Evolutionary conservation across 306 rosid genomes (phyloP).

Genomic region (Lagenaria siceraria): DNA sequence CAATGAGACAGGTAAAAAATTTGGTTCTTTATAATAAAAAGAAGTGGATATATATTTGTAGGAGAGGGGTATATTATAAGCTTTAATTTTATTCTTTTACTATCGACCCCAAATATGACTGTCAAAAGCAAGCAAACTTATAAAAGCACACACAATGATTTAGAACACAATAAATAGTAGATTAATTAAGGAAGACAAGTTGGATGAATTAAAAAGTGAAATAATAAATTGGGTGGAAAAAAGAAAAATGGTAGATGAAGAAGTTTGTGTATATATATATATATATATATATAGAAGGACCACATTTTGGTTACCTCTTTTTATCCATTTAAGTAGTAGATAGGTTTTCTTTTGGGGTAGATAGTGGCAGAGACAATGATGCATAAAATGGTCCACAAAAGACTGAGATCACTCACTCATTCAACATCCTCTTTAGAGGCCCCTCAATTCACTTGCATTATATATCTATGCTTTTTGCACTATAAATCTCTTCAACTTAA

Average conservation of each 20-base stretch:
- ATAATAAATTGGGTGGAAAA: neutral
- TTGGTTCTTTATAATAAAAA: no score
- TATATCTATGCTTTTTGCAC: neutral
- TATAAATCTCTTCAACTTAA: neutral
- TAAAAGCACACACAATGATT: neutral
- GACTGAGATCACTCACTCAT: neutral
- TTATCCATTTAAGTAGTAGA: neutral
- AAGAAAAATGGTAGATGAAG: no score
- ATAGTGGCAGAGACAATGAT: conserved; percentile 8
- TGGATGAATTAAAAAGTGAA: neutral
- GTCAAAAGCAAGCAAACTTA: no score
- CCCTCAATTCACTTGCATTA: neutral
- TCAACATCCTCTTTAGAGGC: neutral
- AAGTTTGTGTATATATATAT: neutral
- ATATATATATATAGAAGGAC: neutral
- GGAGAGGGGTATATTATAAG: no score
- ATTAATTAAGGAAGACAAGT: neutral
- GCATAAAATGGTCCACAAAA: conserved; percentile 6
- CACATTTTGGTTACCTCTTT: neutral
- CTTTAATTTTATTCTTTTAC: no score
- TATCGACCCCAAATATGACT: no score
- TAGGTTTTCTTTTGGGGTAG: neutral
- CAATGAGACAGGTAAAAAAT: no score
- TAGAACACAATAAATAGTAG: neutral
- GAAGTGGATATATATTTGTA: no score